phyloP scores from a whole-genome alignment of 1,139 yeast genomes.

The Suhomyces ambrosiae region DNA sequence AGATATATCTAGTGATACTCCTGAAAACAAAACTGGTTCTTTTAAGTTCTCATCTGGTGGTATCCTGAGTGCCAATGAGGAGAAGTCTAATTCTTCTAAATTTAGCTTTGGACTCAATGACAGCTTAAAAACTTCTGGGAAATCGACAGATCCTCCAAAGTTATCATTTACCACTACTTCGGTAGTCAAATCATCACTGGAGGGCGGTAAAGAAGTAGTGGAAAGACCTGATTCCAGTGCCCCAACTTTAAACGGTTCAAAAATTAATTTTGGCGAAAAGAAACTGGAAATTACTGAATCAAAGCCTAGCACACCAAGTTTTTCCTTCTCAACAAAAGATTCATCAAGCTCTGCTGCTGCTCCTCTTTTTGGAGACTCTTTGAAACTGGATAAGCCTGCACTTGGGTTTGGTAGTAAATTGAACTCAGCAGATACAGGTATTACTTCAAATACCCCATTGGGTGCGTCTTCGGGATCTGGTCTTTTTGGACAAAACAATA shows the following conservation, averaged over 20 bases:
- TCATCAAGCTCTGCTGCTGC: not conserved
- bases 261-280: constrained; percentile 3
- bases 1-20: not conserved
- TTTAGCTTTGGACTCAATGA: constrained; percentile 19
- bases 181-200: no score
- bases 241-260: no score
- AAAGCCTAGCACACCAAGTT: not conserved
- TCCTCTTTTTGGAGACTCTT: not conserved
- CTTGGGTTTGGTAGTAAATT: not conserved
- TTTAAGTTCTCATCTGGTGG: constrained; percentile 16
- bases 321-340: not conserved
- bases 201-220: no score
- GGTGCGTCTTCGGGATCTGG: not conserved
- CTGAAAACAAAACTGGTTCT: not conserved
- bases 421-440: not conserved
- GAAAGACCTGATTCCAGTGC: no score
- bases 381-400: not conserved
- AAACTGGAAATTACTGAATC: not conserved
- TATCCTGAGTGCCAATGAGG: no score
- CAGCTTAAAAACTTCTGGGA: not conserved
- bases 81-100: constrained; percentile 13
- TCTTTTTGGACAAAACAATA: not conserved
- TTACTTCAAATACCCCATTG: no score
- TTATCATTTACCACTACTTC: constrained; percentile 14
- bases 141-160: constrained; percentile 10